Percentiles rank a stretch among this genome's conserved stretches.
Conservation (phyloP, 345 rosid species). For the Populus nigra region DNA sequence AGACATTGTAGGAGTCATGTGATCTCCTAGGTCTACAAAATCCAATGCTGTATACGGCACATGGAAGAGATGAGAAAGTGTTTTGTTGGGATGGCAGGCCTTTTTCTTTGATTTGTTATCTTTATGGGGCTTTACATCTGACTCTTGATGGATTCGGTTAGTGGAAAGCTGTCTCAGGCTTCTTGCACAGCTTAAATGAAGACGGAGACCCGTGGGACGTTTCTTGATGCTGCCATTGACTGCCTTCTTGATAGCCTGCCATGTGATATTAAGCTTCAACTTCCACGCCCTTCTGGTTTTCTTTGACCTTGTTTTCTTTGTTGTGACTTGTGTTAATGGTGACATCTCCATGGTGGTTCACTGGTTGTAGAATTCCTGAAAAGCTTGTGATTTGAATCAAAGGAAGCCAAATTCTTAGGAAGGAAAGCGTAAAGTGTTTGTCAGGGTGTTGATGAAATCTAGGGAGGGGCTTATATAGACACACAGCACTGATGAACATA, state of each 20-base stretch:
- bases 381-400: neutral
- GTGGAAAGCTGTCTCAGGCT: conserved; percentile 30
- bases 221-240: conserved; percentile 18
- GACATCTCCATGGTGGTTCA: conserved; percentile 22
- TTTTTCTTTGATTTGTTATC: conserved; percentile 22
- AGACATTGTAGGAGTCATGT: conserved; percentile 59
- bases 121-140: neutral
- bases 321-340: conserved; percentile 16
- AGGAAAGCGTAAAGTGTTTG: neutral
- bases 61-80: conserved; percentile 41
- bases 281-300: conserved; percentile 35
- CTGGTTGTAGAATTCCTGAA: neutral
- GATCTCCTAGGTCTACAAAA: conserved; percentile 52
- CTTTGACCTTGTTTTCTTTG: conserved; percentile 27
- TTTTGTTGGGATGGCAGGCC: conserved; percentile 27
- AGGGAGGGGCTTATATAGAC: neutral
- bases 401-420: neutral
- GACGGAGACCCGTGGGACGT: neutral
- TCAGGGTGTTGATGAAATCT: neutral
- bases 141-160: conserved; percentile 10
- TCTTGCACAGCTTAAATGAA: conserved; percentile 26
- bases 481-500: neutral
- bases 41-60: conserved; percentile 42
- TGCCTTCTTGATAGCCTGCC: conserved; percentile 40
- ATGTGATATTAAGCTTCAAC: conserved; percentile 37